Conservation (phyloP, 2,329 filamentous ascomycete genomes). For the Talaromyces sp. region DNA sequence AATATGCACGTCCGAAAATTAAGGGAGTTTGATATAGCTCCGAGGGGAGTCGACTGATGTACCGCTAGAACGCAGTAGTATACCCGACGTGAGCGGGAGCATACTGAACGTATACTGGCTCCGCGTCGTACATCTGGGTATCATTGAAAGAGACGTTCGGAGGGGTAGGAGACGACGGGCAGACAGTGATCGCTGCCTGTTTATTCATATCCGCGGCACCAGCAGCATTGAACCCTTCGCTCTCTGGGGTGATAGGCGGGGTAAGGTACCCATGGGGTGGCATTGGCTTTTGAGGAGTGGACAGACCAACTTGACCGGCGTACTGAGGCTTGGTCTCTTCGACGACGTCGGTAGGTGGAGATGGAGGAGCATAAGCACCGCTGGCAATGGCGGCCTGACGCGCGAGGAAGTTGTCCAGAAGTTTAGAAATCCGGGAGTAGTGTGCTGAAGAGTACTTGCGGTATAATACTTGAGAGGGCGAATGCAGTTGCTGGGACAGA, state of each 20-base stretch:
- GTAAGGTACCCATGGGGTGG: constrained; percentile 45
- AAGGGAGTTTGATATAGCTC: not conserved
- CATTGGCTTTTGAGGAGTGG: constrained; percentile 41
- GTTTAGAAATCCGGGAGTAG: constrained; percentile 61
- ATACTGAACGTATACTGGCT: constrained; percentile 33
- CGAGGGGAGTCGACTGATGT: not conserved
- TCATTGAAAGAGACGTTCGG: constrained; percentile 36
- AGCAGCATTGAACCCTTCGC: constrained; percentile 36
- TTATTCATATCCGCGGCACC: constrained; percentile 29
- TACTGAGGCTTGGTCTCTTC: constrained; percentile 36
- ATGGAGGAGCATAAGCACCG: constrained; percentile 38
- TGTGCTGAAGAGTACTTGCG: constrained; percentile 67
- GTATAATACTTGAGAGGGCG: constrained; percentile 64
- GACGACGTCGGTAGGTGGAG: constrained; percentile 38
- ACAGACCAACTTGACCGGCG: constrained; percentile 40
- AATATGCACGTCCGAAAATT: constrained; percentile 11
- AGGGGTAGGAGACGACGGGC: constrained; percentile 38
- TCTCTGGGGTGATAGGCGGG: constrained; percentile 48
- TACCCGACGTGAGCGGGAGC: constrained; percentile 34
- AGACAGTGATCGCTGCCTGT: constrained; percentile 27
- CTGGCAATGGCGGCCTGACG: constrained; percentile 57
- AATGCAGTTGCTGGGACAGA: constrained; percentile 62
- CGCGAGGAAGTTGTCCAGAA: constrained; percentile 64
- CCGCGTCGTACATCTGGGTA: constrained; percentile 36
- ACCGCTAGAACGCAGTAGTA: constrained; percentile 28